Conservation (phyloP, 2,329 filamentous ascomycete species). For the Aspergillus hiratsukae region DNA sequence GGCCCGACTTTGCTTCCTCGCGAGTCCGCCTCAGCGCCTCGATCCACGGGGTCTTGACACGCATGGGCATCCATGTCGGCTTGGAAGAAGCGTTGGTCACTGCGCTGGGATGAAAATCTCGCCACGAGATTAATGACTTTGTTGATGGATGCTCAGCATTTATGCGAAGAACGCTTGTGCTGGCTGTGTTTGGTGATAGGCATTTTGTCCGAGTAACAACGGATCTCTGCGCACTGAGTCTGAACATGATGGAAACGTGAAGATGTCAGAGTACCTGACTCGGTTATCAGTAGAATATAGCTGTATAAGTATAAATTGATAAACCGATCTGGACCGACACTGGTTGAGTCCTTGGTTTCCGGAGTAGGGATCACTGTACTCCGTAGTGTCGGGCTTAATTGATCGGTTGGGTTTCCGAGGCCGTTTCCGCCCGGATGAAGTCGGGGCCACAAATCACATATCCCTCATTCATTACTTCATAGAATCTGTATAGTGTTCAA, state of each 20-base stretch:
- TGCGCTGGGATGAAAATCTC: constrained; percentile 27
- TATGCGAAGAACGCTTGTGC: constrained; percentile 2
- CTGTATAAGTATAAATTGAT: not conserved
- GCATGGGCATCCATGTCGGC: constrained; percentile 49
- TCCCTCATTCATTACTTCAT: not conserved
- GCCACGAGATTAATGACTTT: constrained; percentile 6
- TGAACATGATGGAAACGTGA: constrained; percentile 11
- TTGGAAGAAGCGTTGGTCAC: constrained; percentile 20
- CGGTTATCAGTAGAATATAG: not conserved
- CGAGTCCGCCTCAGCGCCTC: constrained; percentile 57
- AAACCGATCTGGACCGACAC: constrained; percentile 12
- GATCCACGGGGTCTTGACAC: constrained; percentile 64
- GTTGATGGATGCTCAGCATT: constrained; percentile 2
- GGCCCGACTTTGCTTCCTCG: constrained; percentile 32
- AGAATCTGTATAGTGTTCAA: not conserved
- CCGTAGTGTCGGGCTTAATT: constrained; percentile 1
- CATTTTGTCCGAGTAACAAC: constrained; percentile 15
- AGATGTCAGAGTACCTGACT: not conserved
- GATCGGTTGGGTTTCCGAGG: constrained; percentile 13
- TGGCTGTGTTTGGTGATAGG: constrained; percentile 10
- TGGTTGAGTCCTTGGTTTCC: not conserved
- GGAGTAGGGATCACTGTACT: constrained; percentile 9
- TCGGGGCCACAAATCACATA: constrained; percentile 18
- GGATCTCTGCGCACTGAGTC: constrained; percentile 5
- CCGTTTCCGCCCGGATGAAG: constrained; percentile 21